These are phyloP conservation scores for Nannizzia gypsea DNA, from an alignment of 2,329 filamentous ascomycete genomes.

Conservation along the genomic window DNA sequence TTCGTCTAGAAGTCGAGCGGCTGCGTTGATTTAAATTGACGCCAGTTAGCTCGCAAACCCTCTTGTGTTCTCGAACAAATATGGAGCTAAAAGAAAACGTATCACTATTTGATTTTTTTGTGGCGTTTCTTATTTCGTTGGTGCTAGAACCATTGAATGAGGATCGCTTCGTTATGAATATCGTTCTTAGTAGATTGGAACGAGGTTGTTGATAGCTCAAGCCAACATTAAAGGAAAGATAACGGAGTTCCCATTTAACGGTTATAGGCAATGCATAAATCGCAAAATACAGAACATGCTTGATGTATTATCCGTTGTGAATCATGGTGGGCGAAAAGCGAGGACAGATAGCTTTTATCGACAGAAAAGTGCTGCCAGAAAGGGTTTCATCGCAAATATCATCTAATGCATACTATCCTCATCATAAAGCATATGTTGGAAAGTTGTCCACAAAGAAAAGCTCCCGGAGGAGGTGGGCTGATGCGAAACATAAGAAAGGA, in stretches of 20 bases:
- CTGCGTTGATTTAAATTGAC: neutral
- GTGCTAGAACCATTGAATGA: too few relatives aligned
- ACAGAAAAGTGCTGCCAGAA: neutral
- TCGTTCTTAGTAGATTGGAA: too few relatives aligned
- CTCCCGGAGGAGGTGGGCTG: neutral
- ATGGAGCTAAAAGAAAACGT: neutral
- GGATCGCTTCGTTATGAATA: too few relatives aligned
- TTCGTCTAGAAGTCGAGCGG: neutral
- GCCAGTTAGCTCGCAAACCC: neutral
- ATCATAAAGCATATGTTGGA: neutral
- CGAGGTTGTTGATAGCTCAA: too few relatives aligned
- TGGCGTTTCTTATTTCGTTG: neutral
- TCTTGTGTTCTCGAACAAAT: neutral
- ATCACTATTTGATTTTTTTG: neutral
- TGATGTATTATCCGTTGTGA: too few relatives aligned
- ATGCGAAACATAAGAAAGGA: neutral
- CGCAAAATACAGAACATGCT: too few relatives aligned
- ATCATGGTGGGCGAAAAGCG: too few relatives aligned
- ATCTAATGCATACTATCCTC: neutral
- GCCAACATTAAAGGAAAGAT: too few relatives aligned
- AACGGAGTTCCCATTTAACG: too few relatives aligned
- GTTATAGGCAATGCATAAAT: too few relatives aligned
- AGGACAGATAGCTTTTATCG: neutral
- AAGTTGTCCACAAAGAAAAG: too few relatives aligned
- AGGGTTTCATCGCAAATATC: neutral